Evolutionary conservation across 768 basidiomycete species (phyloP).

Genomic region (Boletales sp.): DNA sequence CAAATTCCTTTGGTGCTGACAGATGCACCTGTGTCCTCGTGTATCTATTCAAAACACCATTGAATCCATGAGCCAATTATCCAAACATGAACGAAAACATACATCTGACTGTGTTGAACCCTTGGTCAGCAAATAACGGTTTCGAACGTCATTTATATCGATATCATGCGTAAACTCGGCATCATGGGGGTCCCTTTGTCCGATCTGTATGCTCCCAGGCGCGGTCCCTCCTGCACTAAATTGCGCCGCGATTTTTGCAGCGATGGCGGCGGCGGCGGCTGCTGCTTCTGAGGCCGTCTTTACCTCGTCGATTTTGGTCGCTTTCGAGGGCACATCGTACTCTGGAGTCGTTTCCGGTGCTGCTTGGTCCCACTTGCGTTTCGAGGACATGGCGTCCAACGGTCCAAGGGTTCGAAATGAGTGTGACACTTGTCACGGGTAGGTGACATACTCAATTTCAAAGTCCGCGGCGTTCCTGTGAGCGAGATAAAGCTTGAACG

Average conservation of each 20-base stretch:
- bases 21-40: slow-evolving; percentile 88
- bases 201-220: slow-evolving; percentile 38
- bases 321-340: slow-evolving; percentile 41
- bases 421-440: slow-evolving; percentile 14
- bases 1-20: slow-evolving; percentile 92
- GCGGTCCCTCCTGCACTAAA: slow-evolving; percentile 49
- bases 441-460: slow-evolving; percentile 14
- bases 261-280: slow-evolving; percentile 80
- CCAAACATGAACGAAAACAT: slow-evolving; percentile 20
- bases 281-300: slow-evolving; percentile 57
- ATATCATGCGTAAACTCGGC: slow-evolving; percentile 87
- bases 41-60: slow-evolving; percentile 55
- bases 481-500: background rate
- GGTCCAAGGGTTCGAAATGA: background rate
- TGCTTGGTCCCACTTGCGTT: slow-evolving; percentile 82
- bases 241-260: slow-evolving; percentile 92
- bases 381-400: slow-evolving; percentile 51
- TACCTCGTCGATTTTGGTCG: slow-evolving; percentile 44
- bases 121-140: slow-evolving; percentile 92
- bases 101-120: slow-evolving; percentile 91
- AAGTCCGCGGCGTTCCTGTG: slow-evolving; percentile 14
- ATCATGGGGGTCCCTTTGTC: slow-evolving; percentile 63
- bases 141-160: slow-evolving; percentile 95
- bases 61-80: background rate
- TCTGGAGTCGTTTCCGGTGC: slow-evolving; percentile 42